phyloP scores from a whole-genome alignment of 352 stramenopile genomes.

The Globisporangium splendens region DNA sequence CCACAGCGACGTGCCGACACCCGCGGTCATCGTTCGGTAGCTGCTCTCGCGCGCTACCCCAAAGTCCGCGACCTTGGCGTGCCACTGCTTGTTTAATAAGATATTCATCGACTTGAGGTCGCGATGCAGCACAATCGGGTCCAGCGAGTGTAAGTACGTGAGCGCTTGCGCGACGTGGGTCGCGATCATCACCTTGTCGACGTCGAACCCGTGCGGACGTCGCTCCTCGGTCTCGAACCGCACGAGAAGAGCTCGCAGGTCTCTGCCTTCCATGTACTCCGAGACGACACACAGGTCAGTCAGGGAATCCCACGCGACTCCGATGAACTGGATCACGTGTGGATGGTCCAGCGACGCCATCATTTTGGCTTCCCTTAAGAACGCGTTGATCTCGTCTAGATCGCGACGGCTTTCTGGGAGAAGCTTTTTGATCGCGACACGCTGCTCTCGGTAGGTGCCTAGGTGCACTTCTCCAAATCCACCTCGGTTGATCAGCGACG shows the following conservation, averaged over 20 bases:
- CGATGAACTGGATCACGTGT: constrained; percentile 38
- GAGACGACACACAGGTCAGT: constrained; percentile 34
- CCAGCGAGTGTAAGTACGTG: constrained; percentile 49
- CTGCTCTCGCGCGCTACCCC: constrained; percentile 37
- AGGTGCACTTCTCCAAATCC: no score
- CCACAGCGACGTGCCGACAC: constrained; percentile 50
- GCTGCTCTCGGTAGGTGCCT: no score
- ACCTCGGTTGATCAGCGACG: no score
- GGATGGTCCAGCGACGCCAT: constrained; percentile 40
- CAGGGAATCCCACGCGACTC: constrained; percentile 40
- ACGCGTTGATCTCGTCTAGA: constrained; percentile 19
- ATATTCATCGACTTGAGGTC: constrained; percentile 42
- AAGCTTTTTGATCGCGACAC: no score
- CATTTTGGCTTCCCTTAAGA: constrained; percentile 31
- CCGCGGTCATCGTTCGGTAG: constrained; percentile 40
- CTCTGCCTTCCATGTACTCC: constrained; percentile 49
- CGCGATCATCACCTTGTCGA: constrained; percentile 51
- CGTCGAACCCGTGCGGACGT: constrained; percentile 30
- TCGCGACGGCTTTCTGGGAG: no score
- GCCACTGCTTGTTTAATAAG: constrained; percentile 27
- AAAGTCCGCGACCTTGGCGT: constrained; percentile 63
- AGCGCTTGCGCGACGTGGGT: constrained; percentile 37
- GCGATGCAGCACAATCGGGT: constrained; percentile 31
- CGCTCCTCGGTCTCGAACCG: constrained; percentile 9
- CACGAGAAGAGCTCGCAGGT: constrained; percentile 35